Base-by-base conservation (phyloP, 2,329 filamentous ascomycete species). In the Fusarium ambrosium region DNA sequence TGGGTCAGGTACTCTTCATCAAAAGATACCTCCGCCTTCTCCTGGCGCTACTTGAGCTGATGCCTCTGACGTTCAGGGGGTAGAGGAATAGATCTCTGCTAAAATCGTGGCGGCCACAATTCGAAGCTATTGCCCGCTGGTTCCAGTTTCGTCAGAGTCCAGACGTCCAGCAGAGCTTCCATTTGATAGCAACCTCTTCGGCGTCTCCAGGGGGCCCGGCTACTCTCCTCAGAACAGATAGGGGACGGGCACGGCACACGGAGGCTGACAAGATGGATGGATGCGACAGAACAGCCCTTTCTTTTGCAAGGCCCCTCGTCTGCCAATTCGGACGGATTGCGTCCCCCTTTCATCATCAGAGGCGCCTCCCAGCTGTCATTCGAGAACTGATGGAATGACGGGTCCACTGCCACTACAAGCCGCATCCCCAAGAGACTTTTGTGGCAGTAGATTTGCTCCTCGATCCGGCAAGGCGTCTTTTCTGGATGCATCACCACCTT, bases 331-430 rank as follows among this genome's bases (percentile, higher is more conserved):
- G 59, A 62, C 63, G 36, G 59, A 62, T 68, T 59, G 67, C 51
- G 62, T 39, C 59, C 43, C 48, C 43, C 58, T 66, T 66, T 64
- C 67, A 64, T 67, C 64, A 56, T 65, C 61, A 59, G 41, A 62
- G 68, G 68, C 48, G 66, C 55, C 65, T 62, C 51, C 73, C 71
- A 70, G 65, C 60, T 59, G 58, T 55, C 66, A 62, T 60, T 64
- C 56, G 53, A 69, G 64, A 75, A 32, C 34, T 59, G 55, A 41
- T 70, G 71, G 73, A 78, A 76, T 78, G 77, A 59, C 58, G 69
- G 67, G 68, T 71, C 70, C 56, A 66, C 65, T 55, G 51, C 14
- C 41, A 43, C 32, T 39, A 8, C 70, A 76, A 71, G 65, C 64
- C 66, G 75, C 68, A 39, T n/a, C 22, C 1, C 29, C n/a, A 20